Evolutionary conservation across 768 basidiomycete genomes (phyloP).

Genomic region (Lentinula boryana): DNA sequence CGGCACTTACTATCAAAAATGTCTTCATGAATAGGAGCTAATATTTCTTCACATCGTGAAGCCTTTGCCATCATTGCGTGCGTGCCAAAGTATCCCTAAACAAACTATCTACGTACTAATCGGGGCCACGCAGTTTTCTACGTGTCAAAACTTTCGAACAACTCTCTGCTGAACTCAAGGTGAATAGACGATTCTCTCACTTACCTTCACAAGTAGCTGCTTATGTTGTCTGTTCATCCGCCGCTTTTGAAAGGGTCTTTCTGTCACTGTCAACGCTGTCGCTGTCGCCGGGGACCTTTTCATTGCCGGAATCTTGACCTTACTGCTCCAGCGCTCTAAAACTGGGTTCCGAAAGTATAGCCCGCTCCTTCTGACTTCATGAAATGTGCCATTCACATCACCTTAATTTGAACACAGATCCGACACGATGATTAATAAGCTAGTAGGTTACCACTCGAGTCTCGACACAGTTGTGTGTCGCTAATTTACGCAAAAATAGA

Average conservation of each 20-base stretch:
- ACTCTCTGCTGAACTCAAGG: constrained; percentile 29
- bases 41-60: background rate
- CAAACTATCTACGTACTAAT: background rate
- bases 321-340: constrained; percentile 35
- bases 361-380: background rate
- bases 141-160: constrained; percentile 27
- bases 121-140: constrained; percentile 15
- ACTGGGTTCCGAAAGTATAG: constrained; percentile 42
- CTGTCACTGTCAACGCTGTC: constrained; percentile 37
- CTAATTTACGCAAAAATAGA: constrained; percentile 20
- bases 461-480: background rate
- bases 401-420: constrained; percentile 24
- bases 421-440: constrained; percentile 40
- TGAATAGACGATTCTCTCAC: background rate
- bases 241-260: constrained; percentile 23
- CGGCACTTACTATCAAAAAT: constrained; percentile 8
- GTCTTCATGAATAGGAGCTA: background rate
- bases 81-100: background rate
- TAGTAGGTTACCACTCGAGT: constrained; percentile 20
- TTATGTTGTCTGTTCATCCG: background rate
- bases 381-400: background rate
- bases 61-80: constrained; percentile 7
- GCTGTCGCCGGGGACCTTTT: constrained; percentile 41
- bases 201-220: background rate
- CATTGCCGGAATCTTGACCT: constrained; percentile 36